Evolutionary conservation across 2,329 filamentous ascomycete species (phyloP).

Genomic region (Neofusicoccum kwambonambiense): DNA sequence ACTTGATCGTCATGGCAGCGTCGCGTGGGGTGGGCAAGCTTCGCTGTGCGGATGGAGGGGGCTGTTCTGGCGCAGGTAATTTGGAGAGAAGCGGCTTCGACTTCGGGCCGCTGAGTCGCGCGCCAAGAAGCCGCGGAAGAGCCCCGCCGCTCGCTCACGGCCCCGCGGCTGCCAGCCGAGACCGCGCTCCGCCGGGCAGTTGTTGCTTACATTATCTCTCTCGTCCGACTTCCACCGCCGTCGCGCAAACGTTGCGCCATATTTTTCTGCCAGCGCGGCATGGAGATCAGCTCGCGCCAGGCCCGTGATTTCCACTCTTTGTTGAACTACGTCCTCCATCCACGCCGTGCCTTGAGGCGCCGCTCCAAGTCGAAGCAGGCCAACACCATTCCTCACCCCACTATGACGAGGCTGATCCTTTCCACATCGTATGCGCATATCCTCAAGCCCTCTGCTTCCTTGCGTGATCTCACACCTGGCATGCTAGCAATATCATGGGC

Average conservation of each 20-base stretch:
- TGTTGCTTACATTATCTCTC: slow-evolving; percentile 6
- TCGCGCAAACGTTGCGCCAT: background rate
- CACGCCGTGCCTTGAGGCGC: background rate
- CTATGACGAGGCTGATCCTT: slow-evolving; percentile 68
- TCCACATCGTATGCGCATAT: slow-evolving; percentile 73
- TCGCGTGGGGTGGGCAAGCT: background rate
- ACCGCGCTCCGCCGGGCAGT: slow-evolving; percentile 1
- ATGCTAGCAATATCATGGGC: slow-evolving; percentile 84
- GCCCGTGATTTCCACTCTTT: slow-evolving; percentile 22
- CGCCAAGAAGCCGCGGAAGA: slow-evolving; percentile 4
- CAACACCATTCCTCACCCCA: slow-evolving; percentile 7
- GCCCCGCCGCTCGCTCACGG: background rate
- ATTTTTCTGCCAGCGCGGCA: slow-evolving; percentile 1
- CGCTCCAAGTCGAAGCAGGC: background rate
- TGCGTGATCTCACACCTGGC: slow-evolving; percentile 36
- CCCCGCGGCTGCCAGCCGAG: background rate
- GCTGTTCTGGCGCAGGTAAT: background rate
- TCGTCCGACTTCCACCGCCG: slow-evolving; percentile 3
- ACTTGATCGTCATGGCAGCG: slow-evolving; percentile 56
- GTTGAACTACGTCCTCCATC: slow-evolving; percentile 8
- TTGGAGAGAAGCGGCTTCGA: background rate
- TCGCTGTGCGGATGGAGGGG: background rate
- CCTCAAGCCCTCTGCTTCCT: slow-evolving; percentile 8
- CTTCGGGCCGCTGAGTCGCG: background rate
- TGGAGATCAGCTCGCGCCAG: slow-evolving; percentile 18